Evolutionary conservation across 2,329 filamentous ascomycete species (phyloP).

Genomic region (Colletotrichum lindemuthianum): DNA sequence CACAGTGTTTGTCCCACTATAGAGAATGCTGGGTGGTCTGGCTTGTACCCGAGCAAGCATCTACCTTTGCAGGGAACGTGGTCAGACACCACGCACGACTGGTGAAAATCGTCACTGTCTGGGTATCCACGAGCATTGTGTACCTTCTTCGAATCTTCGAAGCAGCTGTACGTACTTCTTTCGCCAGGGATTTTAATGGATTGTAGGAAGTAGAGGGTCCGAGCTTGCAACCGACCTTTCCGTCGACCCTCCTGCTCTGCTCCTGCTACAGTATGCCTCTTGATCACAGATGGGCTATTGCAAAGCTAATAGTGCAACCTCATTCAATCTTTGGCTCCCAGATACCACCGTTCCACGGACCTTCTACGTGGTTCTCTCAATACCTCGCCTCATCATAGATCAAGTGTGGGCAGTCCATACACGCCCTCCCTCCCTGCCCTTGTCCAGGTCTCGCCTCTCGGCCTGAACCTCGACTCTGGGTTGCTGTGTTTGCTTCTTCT

Average conservation of each 20-base stretch:
- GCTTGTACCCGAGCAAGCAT: no score
- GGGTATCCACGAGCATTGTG: background rate
- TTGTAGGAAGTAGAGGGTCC: conserved; percentile 9
- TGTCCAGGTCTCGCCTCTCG: background rate
- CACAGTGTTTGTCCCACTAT: conserved; percentile 32
- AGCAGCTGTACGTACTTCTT: conserved; percentile 14
- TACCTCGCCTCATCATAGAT: no score
- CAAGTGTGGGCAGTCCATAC: no score
- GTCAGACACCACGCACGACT: background rate
- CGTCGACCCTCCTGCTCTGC: conserved; percentile 1
- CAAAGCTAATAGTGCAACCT: no score
- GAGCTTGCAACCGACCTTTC: conserved; percentile 32
- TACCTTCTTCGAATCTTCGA: background rate
- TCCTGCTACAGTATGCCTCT: no score
- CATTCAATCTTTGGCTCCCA: no score
- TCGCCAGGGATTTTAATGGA: conserved; percentile 32
- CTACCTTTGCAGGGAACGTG: no score
- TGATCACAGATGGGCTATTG: no score
- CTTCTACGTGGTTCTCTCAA: no score
- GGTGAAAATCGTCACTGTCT: conserved; percentile 20
- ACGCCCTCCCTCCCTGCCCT: conserved; percentile 3
- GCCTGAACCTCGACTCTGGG: conserved; percentile 21
- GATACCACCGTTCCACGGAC: no score
- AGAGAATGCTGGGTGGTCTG: background rate
- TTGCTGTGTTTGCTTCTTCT: conserved; percentile 25